Base-by-base conservation (phyloP, 2,329 filamentous ascomycete species). In the Cladosporium sp. region DNA sequence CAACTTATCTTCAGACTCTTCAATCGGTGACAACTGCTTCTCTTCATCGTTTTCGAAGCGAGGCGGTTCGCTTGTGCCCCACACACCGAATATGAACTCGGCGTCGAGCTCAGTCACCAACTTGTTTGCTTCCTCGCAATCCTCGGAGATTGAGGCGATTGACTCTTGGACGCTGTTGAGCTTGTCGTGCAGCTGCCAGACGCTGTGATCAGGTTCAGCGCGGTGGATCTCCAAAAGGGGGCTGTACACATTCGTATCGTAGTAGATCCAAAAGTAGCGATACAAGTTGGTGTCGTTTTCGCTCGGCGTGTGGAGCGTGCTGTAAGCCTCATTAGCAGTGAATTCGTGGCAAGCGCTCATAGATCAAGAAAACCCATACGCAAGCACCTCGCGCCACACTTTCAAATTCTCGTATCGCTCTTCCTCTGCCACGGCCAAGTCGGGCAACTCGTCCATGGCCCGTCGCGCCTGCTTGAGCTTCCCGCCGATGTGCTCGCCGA, bases 51-150 rank as follows among this genome's bases (percentile, higher is more conserved):
- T 40, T 25, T 36, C 41, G 29, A 20, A 2, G 15, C 49, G 43
- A 27, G 19, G 29, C 40, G 33, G 39, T 41, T 30, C 18, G 9
- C 36, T 35, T 12, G 32, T 27, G 11, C 36, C 19, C 38, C 33
- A 42, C 9, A 35, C 20, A 25, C 41, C 43, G 6, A 50, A 45
- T 11, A 52, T 53, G 50, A 57, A 56, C 33, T 53, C 49, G 33
- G 20, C 42, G 8, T 54, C 47, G n/a, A 52, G 48, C 5, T 50
- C 35, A 12, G 52, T 58, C 12, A 51, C 51, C 19, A 49, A 41
- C 13, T 50, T 43, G 22, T 50, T 50, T 13, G 48, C 48, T 20
- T 43, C 39, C 32, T 50, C 48, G 13, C 29, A 19, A 18, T 32
- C 38, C 4, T 39, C 35, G n/a, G 20, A 19, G 11, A 48, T 7